Evolutionary conservation across 2,329 filamentous ascomycete species (phyloP).

Genomic region (Calonectria naviculata): DNA sequence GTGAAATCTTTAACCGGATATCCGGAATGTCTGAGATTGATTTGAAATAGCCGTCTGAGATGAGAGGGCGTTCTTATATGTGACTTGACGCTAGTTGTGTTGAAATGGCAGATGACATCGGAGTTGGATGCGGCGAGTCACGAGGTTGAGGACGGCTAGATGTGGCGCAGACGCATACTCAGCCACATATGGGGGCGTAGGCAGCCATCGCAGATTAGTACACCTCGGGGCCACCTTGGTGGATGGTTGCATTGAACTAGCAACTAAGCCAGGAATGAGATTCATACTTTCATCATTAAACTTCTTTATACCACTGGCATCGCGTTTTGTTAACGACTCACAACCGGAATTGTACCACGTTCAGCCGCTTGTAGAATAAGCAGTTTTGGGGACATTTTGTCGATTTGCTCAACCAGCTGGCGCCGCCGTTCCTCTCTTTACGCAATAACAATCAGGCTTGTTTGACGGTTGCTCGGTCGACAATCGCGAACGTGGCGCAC

Average conservation of each 20-base stretch:
- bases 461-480: constrained; percentile 19
- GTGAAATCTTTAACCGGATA: not conserved
- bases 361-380: not conserved
- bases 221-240: not conserved
- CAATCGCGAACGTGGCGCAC: constrained; percentile 1
- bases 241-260: constrained; percentile 1
- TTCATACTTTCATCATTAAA: constrained; percentile 3
- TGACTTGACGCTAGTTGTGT: not conserved
- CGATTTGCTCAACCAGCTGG: not conserved
- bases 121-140: constrained; percentile 36
- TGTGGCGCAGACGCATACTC: constrained; percentile 35
- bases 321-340: not conserved
- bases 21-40: not conserved
- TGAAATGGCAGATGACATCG: constrained; percentile 40
- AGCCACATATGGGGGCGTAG: constrained; percentile 38
- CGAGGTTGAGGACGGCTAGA: constrained; percentile 30
- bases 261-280: constrained; percentile 1
- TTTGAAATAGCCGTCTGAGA: constrained; percentile 3
- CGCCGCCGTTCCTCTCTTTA: not conserved
- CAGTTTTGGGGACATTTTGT: not conserved
- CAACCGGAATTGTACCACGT: not conserved
- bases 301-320: not conserved
- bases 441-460: not conserved
- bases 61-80: not conserved
- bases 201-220: constrained; percentile 26